Evolutionary conservation across 129 eudicot genomes (phyloP), one percentile per base, ranked within the genome.

Genomic region (Gnaphalium uliginosum): DNA sequence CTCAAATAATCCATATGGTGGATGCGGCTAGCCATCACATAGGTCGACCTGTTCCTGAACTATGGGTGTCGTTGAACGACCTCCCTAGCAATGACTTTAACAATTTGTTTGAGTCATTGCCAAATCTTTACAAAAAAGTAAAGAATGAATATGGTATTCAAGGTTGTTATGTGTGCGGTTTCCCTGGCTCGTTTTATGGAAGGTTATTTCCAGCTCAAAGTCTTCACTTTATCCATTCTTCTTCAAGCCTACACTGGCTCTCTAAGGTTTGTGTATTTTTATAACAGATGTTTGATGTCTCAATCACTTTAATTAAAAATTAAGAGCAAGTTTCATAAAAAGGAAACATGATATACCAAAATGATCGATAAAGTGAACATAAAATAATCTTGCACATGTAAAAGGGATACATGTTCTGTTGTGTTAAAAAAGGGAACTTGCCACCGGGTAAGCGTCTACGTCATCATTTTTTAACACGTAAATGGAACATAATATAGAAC

Each of bases 201-300:
- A 80, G 87, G 58, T 72, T 86, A 46, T 83, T 86, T 64, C 85
- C 90, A 18, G 26, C n/a, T 33, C 19, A 67, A 1, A 76, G 74
- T 37, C 80, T 86, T 56, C 90, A 86, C 62, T 83, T 86, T 26
- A 85, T 86, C 19, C 90, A 83, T 81, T 83, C 90, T 32, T 79
- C 87, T 33, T 79, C 81, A 1, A 82, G 89, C 60, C 82, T 85
- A 11, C 84, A 82, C 10, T 85, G 89, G 89, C 71, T 82, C n/a
- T 85, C 86, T 79, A 75, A 79, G 84, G 89, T 81, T 58, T 53
- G 21, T 53, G 23, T 53, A 53, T 53, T 53, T 53, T 15, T 53
- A 5, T 53, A 2, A 4, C 2, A 53, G 11, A 8, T n/a, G 0
- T 53, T 18, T 53, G n/a, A 4, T 18, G 4, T 4, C 8, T 4